These are phyloP conservation scores for Gossypium aridum DNA, from an alignment of 441 rosid species.

Conservation along the genomic window DNA sequence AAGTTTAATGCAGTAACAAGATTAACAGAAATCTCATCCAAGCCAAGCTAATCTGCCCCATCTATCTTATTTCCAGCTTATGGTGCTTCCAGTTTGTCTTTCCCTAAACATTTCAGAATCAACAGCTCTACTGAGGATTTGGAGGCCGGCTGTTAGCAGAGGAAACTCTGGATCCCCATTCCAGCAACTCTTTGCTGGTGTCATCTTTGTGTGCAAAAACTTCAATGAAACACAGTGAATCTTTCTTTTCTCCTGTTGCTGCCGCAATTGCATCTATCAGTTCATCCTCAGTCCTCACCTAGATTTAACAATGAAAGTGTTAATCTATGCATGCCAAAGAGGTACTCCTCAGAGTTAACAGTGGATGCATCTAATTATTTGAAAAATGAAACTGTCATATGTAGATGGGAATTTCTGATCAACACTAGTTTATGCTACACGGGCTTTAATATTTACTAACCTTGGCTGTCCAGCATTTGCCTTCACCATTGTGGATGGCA, in stretches of 20 bases:
- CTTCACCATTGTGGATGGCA: conserved; percentile 71
- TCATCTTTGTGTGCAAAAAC: conserved; percentile 53
- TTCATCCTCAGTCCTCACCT: conserved; percentile 46
- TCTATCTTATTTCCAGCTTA: conserved; percentile 10
- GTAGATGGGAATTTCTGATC: background rate
- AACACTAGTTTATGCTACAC: background rate
- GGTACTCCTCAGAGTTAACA: background rate
- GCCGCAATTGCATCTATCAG: conserved; percentile 31
- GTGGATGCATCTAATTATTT: background rate
- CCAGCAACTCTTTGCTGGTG: conserved; percentile 60
- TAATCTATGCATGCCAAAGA: background rate
- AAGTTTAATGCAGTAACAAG: background rate
- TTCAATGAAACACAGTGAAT: conserved; percentile 51
- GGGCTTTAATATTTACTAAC: conserved; percentile 25
- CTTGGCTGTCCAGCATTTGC: conserved; percentile 65
- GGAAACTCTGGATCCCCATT: conserved; percentile 65
- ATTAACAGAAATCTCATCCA: background rate
- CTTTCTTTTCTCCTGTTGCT: conserved; percentile 35
- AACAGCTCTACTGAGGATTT: conserved; percentile 37
- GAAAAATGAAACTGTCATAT: background rate
- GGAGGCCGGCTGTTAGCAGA: conserved; percentile 56
- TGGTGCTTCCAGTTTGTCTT: background rate
- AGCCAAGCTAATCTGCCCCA: background rate
- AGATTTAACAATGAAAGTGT: conserved; percentile 11
- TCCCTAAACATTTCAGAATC: background rate